phyloP scores from a whole-genome alignment of 108 stramenopile genomes.

The Mayamaea pseudoterrestris region DNA sequence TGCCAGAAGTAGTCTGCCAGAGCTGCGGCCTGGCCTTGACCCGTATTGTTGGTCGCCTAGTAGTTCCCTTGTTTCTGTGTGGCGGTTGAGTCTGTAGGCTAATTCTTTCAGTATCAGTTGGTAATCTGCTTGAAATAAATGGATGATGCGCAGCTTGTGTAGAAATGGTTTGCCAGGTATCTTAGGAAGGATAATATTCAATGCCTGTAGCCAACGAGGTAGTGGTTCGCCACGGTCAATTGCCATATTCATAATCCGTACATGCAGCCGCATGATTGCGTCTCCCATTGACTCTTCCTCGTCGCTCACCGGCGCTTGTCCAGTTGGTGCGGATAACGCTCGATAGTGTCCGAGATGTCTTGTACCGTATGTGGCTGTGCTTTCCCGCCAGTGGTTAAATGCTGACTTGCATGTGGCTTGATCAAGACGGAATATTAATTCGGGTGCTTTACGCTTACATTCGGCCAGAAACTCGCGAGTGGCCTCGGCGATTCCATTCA shows the following conservation, averaged over 20 bases:
- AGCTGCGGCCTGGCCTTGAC: not conserved
- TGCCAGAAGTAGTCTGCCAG: too few species aligned
- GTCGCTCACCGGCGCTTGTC: too few species aligned
- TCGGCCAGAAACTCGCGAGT: too few species aligned
- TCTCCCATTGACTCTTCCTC: too few species aligned
- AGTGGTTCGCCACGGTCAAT: not conserved
- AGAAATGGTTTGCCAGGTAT: not conserved
- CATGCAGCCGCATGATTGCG: too few species aligned
- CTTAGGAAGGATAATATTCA: conserved; percentile 1
- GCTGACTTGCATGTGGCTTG: too few species aligned
- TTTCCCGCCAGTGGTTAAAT: too few species aligned
- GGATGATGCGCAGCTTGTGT: not conserved
- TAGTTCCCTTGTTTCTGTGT: not conserved
- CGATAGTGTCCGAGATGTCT: not conserved
- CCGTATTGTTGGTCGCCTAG: conserved; percentile 4
- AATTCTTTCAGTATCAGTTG: not conserved
- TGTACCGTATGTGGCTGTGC: too few species aligned
- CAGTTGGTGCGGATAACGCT: too few species aligned
- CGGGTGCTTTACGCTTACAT: too few species aligned
- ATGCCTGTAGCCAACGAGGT: not conserved
- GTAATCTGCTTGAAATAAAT: conserved; percentile 2
- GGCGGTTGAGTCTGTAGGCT: not conserved
- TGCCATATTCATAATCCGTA: not conserved
- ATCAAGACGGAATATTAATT: too few species aligned
- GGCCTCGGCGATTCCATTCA: too few species aligned